Base-by-base conservation (phyloP, 768 basidiomycete genomes). In the Tubosaeta brunneosetosa region DNA sequence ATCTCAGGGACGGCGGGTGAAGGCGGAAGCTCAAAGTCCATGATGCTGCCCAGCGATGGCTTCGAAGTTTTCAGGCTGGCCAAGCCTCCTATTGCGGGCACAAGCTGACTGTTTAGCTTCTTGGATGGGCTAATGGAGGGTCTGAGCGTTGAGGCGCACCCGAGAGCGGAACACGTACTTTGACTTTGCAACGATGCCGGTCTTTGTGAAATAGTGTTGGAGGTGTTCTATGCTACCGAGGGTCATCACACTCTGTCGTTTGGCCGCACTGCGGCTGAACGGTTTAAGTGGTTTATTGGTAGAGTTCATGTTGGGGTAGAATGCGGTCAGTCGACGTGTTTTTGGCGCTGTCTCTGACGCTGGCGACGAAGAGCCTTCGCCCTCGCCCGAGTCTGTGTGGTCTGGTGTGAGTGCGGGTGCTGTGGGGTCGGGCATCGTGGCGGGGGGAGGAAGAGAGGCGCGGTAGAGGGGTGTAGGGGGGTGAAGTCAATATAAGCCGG, bases 191-290 rank as follows among this genome's bases (percentile, higher is more conserved):
- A 77, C 78, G 50, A 93, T 78, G 2, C 91, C 91, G 0, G 88
- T 83, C 78, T 93, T 93, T 8, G 89, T 91, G 63, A 94, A 97
- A 66, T 94, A 94, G 63, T 94, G 86, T 70, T 97, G 94, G 38
- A 97, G 79, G 66, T 97, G 91, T 66, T 95, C 89, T 60, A 97
- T 97, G 66, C 91, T 93, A n/a, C 94, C 94, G 16, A 97, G 72
- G 0, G 91, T 84, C 84, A 94, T 88, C 17, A 97, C 94, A 61
- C 89, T 92, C 68, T 92, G 90, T 40, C 94, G 82, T 71, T 94
- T 95, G 4, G 91, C 91, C 0, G 94, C 94, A 55, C 88, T 91
- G 56, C 88, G 76, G 60, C 88, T 89, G 77, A 94, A 94, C 2
- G 91, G 88, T 27, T 92, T 93, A 68, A 81, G 76, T 0, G 80